Conservation (phyloP, 2,329 filamentous ascomycete species). For the Fusarium fujikuroi region DNA sequence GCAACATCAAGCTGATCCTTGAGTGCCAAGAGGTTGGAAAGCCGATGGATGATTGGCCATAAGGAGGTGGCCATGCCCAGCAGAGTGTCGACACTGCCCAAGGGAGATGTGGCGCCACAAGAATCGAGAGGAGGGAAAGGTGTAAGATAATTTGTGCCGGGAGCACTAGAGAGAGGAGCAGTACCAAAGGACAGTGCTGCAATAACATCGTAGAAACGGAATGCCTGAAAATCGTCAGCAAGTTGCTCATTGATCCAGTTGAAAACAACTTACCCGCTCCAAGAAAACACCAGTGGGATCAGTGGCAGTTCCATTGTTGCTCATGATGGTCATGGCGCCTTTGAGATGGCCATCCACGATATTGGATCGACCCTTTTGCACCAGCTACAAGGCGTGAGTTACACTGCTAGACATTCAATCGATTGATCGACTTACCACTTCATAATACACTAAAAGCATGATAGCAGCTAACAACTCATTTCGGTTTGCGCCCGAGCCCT, state of each 20-base stretch:
- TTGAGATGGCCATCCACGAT: conserved; percentile 71
- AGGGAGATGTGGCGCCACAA: conserved; percentile 56
- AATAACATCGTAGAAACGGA: conserved; percentile 74
- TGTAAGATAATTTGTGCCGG: conserved; percentile 58
- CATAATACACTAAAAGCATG: conserved; percentile 71
- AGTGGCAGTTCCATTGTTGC: conserved; percentile 55
- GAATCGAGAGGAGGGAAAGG: conserved; percentile 61
- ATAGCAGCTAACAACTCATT: conserved; percentile 71
- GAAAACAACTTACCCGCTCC: conserved; percentile 60
- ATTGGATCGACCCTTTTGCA: conserved; percentile 68
- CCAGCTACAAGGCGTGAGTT: conserved; percentile 57
- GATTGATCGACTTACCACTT: conserved; percentile 61
- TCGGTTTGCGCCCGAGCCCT: conserved; percentile 59
- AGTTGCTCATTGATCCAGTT: background rate
- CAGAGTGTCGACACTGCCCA: conserved; percentile 66
- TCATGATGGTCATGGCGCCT: conserved; percentile 71
- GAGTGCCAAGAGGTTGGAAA: conserved; percentile 65
- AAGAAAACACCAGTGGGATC: conserved; percentile 67
- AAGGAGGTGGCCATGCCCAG: conserved; percentile 71
- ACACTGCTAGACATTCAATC: background rate
- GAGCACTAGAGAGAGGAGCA: conserved; percentile 63
- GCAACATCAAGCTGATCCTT: conserved; percentile 63
- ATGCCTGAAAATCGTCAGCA: conserved; percentile 57
- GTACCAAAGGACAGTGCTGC: conserved; percentile 70
- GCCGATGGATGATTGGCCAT: conserved; percentile 71